Evolutionary conservation across 1,139 yeast genomes (phyloP).

Genomic region (Suhomyces bolitotheri): DNA sequence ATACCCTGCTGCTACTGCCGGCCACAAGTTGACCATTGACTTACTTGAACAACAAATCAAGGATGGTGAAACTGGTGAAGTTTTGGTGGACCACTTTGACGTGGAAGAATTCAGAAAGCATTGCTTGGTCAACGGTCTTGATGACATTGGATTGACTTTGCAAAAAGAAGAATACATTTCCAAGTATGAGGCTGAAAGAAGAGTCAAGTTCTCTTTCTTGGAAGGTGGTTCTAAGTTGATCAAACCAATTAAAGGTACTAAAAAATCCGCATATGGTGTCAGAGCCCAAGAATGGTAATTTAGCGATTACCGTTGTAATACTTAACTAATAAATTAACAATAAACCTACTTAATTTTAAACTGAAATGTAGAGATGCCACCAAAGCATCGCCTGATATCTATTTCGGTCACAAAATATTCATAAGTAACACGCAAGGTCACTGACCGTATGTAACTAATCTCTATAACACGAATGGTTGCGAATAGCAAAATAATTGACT

Average conservation of each 20-base stretch:
- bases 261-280: constrained; percentile 67
- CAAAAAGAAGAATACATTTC: constrained; percentile 79
- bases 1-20: constrained; percentile 75
- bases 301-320: too few species aligned
- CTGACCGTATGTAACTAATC: too few species aligned
- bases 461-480: too few species aligned
- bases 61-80: constrained; percentile 64
- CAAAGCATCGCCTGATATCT: too few species aligned
- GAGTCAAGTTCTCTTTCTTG: constrained; percentile 79
- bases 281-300: constrained; percentile 76
- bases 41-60: constrained; percentile 81
- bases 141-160: constrained; percentile 93
- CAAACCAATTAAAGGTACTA: constrained; percentile 68
- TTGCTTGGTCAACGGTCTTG: constrained; percentile 90
- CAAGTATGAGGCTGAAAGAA: constrained; percentile 75
- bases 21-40: constrained; percentile 73
- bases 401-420: too few species aligned
- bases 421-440: too few species aligned
- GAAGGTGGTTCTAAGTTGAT: constrained; percentile 78
- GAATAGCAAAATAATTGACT: too few species aligned
- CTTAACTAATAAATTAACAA: too few species aligned
- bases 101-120: constrained; percentile 92
- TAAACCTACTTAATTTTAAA: too few species aligned
- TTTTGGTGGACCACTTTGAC: constrained; percentile 78
- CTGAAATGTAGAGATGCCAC: too few species aligned